Percentiles rank a stretch among this genome's conserved stretches.
phyloP scores from a whole-genome alignment of 495 filamentous ascomycete genomes.

The Ramalina intermedia region DNA sequence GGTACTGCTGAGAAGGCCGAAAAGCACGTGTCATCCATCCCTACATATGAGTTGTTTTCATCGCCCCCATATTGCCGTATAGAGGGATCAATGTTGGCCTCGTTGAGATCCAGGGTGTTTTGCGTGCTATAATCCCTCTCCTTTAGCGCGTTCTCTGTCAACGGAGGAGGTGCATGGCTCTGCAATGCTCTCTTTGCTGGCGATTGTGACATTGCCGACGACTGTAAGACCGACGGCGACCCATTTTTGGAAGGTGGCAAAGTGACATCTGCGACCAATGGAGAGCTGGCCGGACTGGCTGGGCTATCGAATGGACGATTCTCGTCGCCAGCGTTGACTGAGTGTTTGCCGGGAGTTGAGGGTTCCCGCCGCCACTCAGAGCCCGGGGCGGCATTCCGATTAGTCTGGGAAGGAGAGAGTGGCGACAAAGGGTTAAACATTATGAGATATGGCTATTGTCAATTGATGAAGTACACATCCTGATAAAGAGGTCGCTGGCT shows the following conservation, averaged over 20 bases:
- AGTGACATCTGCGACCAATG: conserved; percentile 18
- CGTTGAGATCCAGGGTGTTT: conserved; percentile 16
- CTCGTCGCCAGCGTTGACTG: conserved; percentile 6
- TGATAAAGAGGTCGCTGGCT: no score
- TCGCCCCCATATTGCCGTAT: conserved; percentile 16
- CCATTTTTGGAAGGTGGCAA: conserved; percentile 1
- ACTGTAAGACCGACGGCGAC: not conserved
- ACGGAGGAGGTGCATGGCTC: not conserved
- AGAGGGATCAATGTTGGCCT: conserved; percentile 10
- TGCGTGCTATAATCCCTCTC: conserved; percentile 23
- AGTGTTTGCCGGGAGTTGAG: not conserved
- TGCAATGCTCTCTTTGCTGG: conserved; percentile 4
- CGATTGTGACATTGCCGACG: conserved; percentile 3
- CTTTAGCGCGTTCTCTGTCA: conserved; percentile 18
- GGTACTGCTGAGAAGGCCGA: conserved; percentile 79
- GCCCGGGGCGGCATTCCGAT: conserved; percentile 13
- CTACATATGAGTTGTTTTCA: conserved; percentile 11
- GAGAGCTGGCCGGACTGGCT: conserved; percentile 19
- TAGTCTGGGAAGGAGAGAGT: conserved; percentile 29
- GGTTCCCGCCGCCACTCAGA: not conserved
- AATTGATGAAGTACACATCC: no score
- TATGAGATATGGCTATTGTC: not conserved
- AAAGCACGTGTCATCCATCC: conserved; percentile 66
- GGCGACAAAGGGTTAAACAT: conserved; percentile 35
- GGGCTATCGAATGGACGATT: conserved; percentile 7